Evolutionary conservation across 495 filamentous ascomycete genomes (phyloP).

Genomic region (Rostrohypoxylon terebratum): DNA sequence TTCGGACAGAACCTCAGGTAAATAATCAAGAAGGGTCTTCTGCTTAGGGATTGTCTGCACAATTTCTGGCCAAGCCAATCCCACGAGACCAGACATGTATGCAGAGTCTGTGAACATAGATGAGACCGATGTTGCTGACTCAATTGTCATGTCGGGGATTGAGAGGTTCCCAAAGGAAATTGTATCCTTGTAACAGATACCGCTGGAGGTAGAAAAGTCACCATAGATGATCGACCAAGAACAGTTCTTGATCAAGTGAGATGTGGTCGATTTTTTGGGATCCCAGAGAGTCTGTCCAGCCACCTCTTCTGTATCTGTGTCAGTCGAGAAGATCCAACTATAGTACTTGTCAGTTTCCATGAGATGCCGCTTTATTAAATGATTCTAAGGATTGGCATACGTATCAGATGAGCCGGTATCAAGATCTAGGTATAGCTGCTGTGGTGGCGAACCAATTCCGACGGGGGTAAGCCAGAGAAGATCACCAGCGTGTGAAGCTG

Average conservation of each 20-base stretch:
- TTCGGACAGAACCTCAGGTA: conserved; percentile 58
- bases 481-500: conserved; percentile 57
- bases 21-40: conserved; percentile 76
- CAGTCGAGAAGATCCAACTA: conserved; percentile 71
- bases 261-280: conserved; percentile 70
- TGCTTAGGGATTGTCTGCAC: conserved; percentile 61
- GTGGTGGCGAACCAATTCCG: conserved; percentile 74
- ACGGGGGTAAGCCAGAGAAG: conserved; percentile 73
- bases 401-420: conserved; percentile 83
- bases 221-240: conserved; percentile 79
- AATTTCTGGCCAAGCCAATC: conserved; percentile 52
- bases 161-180: conserved; percentile 60
- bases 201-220: conserved; percentile 58
- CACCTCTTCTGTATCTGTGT: conserved; percentile 57
- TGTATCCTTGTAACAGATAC: conserved; percentile 55
- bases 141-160: conserved; percentile 69
- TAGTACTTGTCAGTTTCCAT: conserved; percentile 32
- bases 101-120: conserved; percentile 42
- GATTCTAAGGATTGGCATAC: conserved; percentile 62
- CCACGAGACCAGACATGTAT: conserved; percentile 54
- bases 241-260: conserved; percentile 59
- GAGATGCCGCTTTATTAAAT: neutral
- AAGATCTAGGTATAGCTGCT: conserved; percentile 73
- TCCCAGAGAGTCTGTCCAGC: conserved; percentile 63
- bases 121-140: conserved; percentile 51